Evolutionary conservation across 1,284 basidiomycete genomes (phyloP).

Genomic region (Rhodotorula mucilaginosa): DNA sequence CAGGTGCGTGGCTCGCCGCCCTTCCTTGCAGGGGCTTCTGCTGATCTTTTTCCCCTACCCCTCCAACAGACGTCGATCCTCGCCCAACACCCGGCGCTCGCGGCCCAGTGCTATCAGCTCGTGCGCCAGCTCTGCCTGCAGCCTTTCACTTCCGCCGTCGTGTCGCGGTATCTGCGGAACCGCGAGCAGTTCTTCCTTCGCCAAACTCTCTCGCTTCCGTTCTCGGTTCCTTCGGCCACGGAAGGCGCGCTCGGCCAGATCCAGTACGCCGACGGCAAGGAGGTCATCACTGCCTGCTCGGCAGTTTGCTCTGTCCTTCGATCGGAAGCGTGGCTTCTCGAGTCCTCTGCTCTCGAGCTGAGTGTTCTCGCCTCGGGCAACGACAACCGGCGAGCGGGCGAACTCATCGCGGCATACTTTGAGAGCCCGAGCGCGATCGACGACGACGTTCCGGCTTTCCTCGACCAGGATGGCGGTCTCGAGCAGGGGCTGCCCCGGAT

Average conservation of each 20-base stretch:
- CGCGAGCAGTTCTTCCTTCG: slow-evolving; percentile 84
- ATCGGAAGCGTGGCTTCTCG: slow-evolving; percentile 78
- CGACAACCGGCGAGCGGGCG: slow-evolving; percentile 38
- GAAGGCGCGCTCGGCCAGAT: slow-evolving; percentile 64
- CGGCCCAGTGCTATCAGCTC: slow-evolving; percentile 80
- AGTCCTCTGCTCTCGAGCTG: slow-evolving; percentile 82
- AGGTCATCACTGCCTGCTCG: slow-evolving; percentile 70
- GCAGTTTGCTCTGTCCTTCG: slow-evolving; percentile 75
- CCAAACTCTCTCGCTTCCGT: slow-evolving; percentile 71
- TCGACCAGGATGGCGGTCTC: slow-evolving; percentile 57
- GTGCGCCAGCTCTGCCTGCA: slow-evolving; percentile 84
- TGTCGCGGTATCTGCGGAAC: slow-evolving; percentile 82
- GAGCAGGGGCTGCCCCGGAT: slow-evolving; percentile 78
- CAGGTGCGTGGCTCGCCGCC: slow-evolving; percentile 41
- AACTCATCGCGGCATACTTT: slow-evolving; percentile 46
- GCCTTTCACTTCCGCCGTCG: slow-evolving; percentile 73
- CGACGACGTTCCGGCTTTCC: slow-evolving; percentile 23
- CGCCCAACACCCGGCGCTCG: slow-evolving; percentile 67
- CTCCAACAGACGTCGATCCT: slow-evolving; percentile 56
- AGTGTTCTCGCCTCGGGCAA: slow-evolving; percentile 78
- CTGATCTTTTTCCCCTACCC: not conserved
- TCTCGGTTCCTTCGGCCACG: slow-evolving; percentile 38
- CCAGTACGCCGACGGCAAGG: slow-evolving; percentile 66
- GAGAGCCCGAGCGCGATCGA: slow-evolving; percentile 24
- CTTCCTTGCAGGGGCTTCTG: too few relatives aligned